Conservation (phyloP, 768 basidiomycete species). For the Calocybe gangraenosa region DNA sequence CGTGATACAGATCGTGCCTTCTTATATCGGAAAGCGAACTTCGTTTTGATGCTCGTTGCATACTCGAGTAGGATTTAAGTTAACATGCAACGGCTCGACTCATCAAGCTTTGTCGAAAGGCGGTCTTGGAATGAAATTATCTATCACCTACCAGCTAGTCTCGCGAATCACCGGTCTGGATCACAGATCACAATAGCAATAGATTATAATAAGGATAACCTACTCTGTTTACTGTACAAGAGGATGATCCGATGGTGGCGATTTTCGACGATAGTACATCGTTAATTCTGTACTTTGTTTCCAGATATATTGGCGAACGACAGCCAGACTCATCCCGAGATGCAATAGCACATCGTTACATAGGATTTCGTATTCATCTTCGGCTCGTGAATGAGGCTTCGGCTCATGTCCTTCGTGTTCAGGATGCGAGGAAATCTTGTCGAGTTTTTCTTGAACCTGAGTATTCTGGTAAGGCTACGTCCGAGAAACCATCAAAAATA, state of each 20-base stretch:
- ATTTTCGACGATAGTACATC: slow-evolving; percentile 68
- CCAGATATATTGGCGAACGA: slow-evolving; percentile 89
- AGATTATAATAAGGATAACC: slow-evolving; percentile 2
- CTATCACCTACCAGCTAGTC: no score
- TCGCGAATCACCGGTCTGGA: no score
- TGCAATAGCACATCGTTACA: slow-evolving; percentile 86
- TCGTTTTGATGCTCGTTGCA: no score
- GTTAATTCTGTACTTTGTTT: slow-evolving; percentile 66
- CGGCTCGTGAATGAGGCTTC: slow-evolving; percentile 32
- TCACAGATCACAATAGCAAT: no score
- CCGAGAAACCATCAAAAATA: not conserved
- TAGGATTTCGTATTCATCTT: slow-evolving; percentile 81
- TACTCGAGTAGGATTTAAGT: no score
- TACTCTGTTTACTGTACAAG: not conserved
- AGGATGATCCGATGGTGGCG: not conserved
- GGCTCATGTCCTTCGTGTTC: slow-evolving; percentile 14
- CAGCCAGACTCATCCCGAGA: slow-evolving; percentile 84
- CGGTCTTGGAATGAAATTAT: no score
- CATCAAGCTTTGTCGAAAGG: no score
- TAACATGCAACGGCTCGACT: no score
- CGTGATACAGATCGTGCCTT: no score
- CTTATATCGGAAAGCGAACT: no score
- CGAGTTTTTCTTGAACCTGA: slow-evolving; percentile 83
- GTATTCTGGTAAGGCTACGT: not conserved
- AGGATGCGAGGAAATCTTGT: slow-evolving; percentile 33